These are phyloP conservation scores for Coniochaeta sp. DNA, from an alignment of 2,329 filamentous ascomycete species.

Conservation along the genomic window DNA sequence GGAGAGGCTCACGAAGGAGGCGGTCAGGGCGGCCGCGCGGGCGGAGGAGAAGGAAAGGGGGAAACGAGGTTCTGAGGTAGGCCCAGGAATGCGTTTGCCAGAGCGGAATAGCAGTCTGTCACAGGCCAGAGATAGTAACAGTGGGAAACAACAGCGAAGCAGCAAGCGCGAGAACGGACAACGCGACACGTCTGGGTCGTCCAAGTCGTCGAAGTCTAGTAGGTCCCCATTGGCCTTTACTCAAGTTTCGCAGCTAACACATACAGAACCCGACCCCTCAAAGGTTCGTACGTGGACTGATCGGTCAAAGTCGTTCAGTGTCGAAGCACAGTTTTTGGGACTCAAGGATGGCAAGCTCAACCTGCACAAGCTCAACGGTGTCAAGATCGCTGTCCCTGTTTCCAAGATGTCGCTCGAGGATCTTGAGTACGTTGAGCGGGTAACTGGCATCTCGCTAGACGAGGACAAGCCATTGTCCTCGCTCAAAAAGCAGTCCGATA, in stretches of 20 bases:
- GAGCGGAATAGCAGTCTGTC: constrained; percentile 73
- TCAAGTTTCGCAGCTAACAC: too few species aligned
- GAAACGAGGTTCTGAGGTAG: constrained; percentile 62
- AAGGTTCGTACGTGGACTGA: constrained; percentile 94
- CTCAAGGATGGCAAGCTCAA: constrained; percentile 96
- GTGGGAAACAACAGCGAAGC: constrained; percentile 60
- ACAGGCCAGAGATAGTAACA: constrained; percentile 54
- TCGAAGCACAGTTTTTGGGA: constrained; percentile 93
- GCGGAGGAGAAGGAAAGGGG: constrained; percentile 57
- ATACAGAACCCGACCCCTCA: constrained; percentile 69
- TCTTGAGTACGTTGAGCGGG: constrained; percentile 85
- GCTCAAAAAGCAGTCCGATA: constrained; percentile 48
- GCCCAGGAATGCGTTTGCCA: constrained; percentile 67
- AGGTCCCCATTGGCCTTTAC: constrained; percentile 39
- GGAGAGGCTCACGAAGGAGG: constrained; percentile 74
- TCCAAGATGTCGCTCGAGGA: constrained; percentile 94
- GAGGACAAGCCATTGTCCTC: constrained; percentile 92
- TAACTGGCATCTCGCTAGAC: constrained; percentile 82
- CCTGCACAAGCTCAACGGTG: constrained; percentile 93
- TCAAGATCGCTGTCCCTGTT: constrained; percentile 95
- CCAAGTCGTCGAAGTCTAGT: constrained; percentile 61
- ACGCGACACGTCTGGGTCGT: constrained; percentile 44
- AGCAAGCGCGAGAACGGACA: constrained; percentile 59
- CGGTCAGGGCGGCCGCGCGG: constrained; percentile 53
- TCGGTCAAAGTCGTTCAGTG: constrained; percentile 89